Percentiles rank a stretch among this genome's conserved stretches.
These are phyloP conservation scores for Hortaea sp. DNA, from an alignment of 2,329 filamentous ascomycete genomes.

Conservation along the genomic window DNA sequence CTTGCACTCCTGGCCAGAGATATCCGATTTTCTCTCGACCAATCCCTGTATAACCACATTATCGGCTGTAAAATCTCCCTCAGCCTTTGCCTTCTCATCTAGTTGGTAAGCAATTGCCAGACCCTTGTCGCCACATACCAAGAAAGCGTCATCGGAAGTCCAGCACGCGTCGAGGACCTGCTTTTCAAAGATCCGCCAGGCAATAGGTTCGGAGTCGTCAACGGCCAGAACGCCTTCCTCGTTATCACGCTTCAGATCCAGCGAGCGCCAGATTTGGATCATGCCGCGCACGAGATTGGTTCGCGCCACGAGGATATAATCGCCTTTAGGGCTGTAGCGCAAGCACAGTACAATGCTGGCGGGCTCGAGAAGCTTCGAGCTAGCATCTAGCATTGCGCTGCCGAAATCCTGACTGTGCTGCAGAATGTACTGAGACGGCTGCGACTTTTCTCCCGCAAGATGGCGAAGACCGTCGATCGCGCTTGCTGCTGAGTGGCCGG, in stretches of 20 bases:
- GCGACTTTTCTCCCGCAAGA: constrained; percentile 9
- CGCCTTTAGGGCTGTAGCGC: constrained; percentile 21
- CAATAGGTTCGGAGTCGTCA: constrained; percentile 23
- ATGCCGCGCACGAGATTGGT: constrained; percentile 22
- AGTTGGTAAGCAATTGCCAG: constrained; percentile 7
- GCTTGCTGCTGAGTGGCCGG: constrained; percentile 20
- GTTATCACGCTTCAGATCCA: constrained; percentile 2
- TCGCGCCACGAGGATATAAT: constrained; percentile 19
- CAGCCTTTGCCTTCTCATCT: neutral
- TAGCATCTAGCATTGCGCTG: constrained; percentile 11
- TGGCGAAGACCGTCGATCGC: constrained; percentile 17
- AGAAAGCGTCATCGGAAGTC: constrained; percentile 33
- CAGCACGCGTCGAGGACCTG: constrained; percentile 35
- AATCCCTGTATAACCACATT: constrained; percentile 8
- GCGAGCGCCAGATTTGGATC: constrained; percentile 21
- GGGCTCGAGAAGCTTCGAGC: constrained; percentile 16
- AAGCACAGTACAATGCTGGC: constrained; percentile 19
- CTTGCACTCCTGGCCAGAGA: constrained; percentile 1
- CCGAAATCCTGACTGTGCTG: constrained; percentile 13
- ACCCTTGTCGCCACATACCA: constrained; percentile 32
- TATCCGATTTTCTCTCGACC: neutral
- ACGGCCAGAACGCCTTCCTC: neutral
- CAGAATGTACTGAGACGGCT: constrained; percentile 16
- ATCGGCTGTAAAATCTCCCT: neutral
- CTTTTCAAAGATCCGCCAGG: constrained; percentile 31